Evolutionary conservation across 2,329 filamentous ascomycete species (phyloP), one percentile per base, ranked within the genome.

Genomic region (Hymenotorrendiella dingleyae): DNA sequence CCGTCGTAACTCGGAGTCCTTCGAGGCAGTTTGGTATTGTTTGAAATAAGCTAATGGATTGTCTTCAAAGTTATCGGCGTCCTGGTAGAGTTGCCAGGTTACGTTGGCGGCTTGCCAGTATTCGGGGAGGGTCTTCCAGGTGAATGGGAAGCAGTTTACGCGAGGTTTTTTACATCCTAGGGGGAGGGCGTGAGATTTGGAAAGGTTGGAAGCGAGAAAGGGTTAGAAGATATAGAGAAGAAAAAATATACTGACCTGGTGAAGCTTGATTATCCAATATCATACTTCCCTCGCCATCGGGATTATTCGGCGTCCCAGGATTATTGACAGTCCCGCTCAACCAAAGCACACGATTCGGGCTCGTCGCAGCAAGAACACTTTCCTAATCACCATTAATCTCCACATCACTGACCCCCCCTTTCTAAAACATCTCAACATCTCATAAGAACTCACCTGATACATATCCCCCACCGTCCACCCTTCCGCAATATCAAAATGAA

Each of bases 391-490:
- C n/a, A n/a, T n/a, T n/a, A n/a, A n/a, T n/a, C n/a, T n/a, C n/a
- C n/a, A n/a, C n/a, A n/a, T n/a, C n/a, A n/a, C n/a, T n/a, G n/a
- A n/a, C n/a, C n/a, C n/a, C n/a, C n/a, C n/a, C n/a, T n/a, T n/a
- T n/a, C n/a, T n/a, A n/a, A n/a, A n/a, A n/a, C n/a, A n/a, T n/a
- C n/a, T n/a, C n/a, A n/a, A n/a, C n/a, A n/a, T n/a, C n/a, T n/a
- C n/a, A 12, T 4, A 12, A 32, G 8, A 20, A 17, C 24, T 11
- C 29, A 36, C 40, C 17, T 42, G 40, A 21, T 42, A 77, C 73
- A 77, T 78, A 52, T 78, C 75, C 2, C 65, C 72, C 14, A 74
- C 53, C 0, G 73, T 72, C 67, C 70, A 78, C 8, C 64, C 70
- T 42, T 78, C 74, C 0, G 72, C 73, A 49, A 78, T 66, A 3